A percentile compares a stretch with the other conserved stretches of the same genome.
These are phyloP conservation scores for Paraconiothyrium sp. DNA, from an alignment of 2,329 filamentous ascomycete species.

Conservation along the genomic window DNA sequence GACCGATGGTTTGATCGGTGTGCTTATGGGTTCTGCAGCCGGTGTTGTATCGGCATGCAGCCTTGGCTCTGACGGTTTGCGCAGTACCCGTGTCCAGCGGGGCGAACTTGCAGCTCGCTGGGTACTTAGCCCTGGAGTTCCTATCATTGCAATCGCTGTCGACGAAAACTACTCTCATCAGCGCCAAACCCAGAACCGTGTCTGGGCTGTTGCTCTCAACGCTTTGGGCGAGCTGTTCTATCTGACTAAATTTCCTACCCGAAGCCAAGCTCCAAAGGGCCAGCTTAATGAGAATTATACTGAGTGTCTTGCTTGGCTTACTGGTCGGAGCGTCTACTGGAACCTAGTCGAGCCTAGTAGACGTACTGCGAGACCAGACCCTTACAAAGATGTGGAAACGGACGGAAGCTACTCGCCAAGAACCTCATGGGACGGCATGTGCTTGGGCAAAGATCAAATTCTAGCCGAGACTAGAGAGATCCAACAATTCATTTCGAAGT, in stretches of 20 bases:
- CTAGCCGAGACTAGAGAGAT: conserved; percentile 82
- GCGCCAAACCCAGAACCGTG: conserved; percentile 73
- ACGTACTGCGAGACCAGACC: conserved; percentile 75
- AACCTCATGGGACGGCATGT: conserved; percentile 78
- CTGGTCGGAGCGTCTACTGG: conserved; percentile 83
- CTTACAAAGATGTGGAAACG: conserved; percentile 72
- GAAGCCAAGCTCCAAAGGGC: conserved; percentile 60
- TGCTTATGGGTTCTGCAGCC: conserved; percentile 83
- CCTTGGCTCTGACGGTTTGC: conserved; percentile 69
- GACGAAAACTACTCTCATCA: conserved; percentile 83
- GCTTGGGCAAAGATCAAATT: conserved; percentile 74
- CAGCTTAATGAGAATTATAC: conserved; percentile 59
- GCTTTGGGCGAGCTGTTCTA: conserved; percentile 93
- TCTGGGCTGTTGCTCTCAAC: conserved; percentile 95
- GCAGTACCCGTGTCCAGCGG: conserved; percentile 70
- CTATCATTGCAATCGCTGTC: conserved; percentile 82
- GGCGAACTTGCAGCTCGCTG: conserved; percentile 87
- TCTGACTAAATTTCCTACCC: conserved; percentile 73
- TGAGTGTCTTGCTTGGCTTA: conserved; percentile 78
- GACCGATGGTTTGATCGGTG: conserved; percentile 81
- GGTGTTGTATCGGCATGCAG: conserved; percentile 86
- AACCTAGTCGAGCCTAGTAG: conserved; percentile 80
- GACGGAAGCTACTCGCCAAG: conserved; percentile 80
- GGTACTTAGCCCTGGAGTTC: conserved; percentile 91
- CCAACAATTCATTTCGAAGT: conserved; percentile 75